phyloP scores from a whole-genome alignment of 2,329 filamentous ascomycete species.

The Macrophomina phaseolina region DNA sequence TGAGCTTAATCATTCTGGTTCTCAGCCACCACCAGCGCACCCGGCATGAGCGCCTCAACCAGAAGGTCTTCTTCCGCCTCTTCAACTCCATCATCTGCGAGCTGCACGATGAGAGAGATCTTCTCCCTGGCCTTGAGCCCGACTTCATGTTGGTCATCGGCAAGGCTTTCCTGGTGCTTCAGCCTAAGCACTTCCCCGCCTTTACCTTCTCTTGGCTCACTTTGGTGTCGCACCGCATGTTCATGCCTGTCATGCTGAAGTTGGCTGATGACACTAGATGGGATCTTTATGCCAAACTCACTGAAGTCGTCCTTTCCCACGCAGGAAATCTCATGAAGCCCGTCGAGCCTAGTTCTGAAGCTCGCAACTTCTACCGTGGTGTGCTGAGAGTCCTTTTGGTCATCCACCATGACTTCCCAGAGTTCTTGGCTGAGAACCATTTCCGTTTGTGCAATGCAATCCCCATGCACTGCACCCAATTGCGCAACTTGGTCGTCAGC shows the following conservation, averaged over 20 bases:
- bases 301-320: constrained; percentile 74
- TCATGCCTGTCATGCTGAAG: constrained; percentile 78
- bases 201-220: constrained; percentile 87
- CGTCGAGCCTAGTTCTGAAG: constrained; percentile 68
- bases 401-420: constrained; percentile 91
- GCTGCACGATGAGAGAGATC: constrained; percentile 62
- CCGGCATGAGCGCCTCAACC: constrained; percentile 80
- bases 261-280: constrained; percentile 74
- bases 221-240: constrained; percentile 81
- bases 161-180: constrained; percentile 72
- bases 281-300: constrained; percentile 73
- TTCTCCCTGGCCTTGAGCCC: constrained; percentile 60
- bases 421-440: constrained; percentile 89
- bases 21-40: constrained; percentile 85
- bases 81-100: constrained; percentile 85
- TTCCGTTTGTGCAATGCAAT: constrained; percentile 81
- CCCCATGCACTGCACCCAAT: constrained; percentile 81
- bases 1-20: constrained; percentile 79
- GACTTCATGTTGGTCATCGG: constrained; percentile 76
- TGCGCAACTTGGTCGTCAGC: constrained; percentile 86
- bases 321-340: constrained; percentile 81
- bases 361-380: constrained; percentile 84
- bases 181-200: constrained; percentile 77
- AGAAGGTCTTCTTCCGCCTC: constrained; percentile 88
- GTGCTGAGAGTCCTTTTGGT: constrained; percentile 82